phyloP scores from a whole-genome alignment of 192 early-diverging fungal species.

The Dissophora globulifera region DNA sequence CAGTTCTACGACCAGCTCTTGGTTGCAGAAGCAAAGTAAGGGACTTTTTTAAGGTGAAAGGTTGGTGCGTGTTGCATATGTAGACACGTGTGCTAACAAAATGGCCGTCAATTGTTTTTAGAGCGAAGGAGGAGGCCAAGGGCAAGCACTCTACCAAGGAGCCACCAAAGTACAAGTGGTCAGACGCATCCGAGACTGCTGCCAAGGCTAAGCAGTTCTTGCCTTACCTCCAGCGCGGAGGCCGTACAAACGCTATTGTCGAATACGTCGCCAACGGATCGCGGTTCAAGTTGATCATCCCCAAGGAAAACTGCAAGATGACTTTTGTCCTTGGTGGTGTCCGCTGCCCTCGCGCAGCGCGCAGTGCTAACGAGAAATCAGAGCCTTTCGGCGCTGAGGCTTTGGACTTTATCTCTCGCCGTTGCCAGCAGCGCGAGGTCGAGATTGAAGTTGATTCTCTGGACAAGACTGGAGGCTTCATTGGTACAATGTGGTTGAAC shows the following conservation, averaged over 20 bases:
- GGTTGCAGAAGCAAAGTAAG: constrained; percentile 77
- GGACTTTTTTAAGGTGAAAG: no score
- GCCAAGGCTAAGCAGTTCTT: constrained; percentile 89
- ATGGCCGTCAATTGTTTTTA: no score
- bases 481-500: constrained; percentile 83
- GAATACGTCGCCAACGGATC: constrained; percentile 88
- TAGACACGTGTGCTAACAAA: no score
- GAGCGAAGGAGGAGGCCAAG: constrained; percentile 72
- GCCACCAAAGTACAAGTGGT: constrained; percentile 73
- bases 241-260: constrained; percentile 82
- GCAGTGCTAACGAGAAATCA: constrained; percentile 70
- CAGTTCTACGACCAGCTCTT: constrained; percentile 87
- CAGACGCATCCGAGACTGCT: constrained; percentile 85
- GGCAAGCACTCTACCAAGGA: constrained; percentile 92
- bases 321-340: constrained; percentile 89
- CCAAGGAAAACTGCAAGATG: constrained; percentile 84
- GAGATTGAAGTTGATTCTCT: constrained; percentile 88
- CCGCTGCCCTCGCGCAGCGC: constrained; percentile 84
- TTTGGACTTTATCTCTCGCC: constrained; percentile 68
- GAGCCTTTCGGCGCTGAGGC: constrained; percentile 93
- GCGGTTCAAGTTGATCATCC: constrained; percentile 85
- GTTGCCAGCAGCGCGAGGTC: constrained; percentile 90
- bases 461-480: constrained; percentile 94
- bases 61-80: no score
- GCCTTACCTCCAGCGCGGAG: constrained; percentile 83